Base-by-base conservation (phyloP, 169 alveolate species). In the Babesia divergens region DNA sequence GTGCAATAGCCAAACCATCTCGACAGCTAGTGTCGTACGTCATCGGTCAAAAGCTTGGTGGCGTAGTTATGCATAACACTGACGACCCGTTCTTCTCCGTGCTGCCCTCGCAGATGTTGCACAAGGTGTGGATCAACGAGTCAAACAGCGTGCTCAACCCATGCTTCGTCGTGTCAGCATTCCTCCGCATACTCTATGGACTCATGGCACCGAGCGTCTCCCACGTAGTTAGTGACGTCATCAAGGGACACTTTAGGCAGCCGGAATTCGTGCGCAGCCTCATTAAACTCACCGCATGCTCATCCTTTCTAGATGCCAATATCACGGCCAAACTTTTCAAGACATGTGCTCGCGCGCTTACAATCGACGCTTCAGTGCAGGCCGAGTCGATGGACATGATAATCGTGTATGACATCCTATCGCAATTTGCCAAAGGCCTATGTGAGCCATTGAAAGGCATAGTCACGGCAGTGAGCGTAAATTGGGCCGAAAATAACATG, bases 311-410 rank as follows among this genome's bases (percentile, higher is more conserved):
- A n/a, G 88, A 80, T 42, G 64, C 54, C 37, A 69, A 80, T 28
- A 6, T 80, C 44, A 32, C 74, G 14, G 76, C 74, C 31, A 80
- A 80, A 24, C 38, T 80, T 56, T 11, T 80, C 34, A 51, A 44
- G 71, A 34, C 60, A 8, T 59, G 51, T 58, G 53, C 16, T 14
- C 34, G 68, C 16, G 75, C 83, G 8, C 40, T 80, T 40, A 40
- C 58, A 18, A 59, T 66, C 18, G 79, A 76, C 50, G 46, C 49
- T 9, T 65, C 50, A 22, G 50, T 59, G 1, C 56, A 80, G 67
- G 88, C 71, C 18, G 88, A 80, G 38, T 80, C 88, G 34, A 68
- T 80, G 83, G 88, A 80, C 54, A 46, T 70, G 67, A 70, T 70
- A n/a, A 40, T 80, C 7, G 66, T 80, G 22, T 69, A 80, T 42